Percentiles rank a stretch among this genome's conserved stretches.
These are phyloP conservation scores for Citrullus mucosospermus DNA, from an alignment of 306 rosid species.

Conservation along the genomic window DNA sequence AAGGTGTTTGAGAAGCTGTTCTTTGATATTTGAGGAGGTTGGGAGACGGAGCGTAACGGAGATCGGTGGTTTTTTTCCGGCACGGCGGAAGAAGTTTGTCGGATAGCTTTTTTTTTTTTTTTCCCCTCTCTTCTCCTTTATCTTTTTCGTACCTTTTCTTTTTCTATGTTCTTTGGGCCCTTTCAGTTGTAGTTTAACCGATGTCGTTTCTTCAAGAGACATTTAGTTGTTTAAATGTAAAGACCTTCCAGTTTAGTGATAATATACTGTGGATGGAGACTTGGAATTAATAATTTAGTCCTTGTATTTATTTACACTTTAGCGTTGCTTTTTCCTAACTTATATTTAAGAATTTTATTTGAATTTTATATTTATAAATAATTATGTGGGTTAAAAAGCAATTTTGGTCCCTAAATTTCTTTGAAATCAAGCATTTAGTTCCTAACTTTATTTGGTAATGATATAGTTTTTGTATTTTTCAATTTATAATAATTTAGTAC, in stretches of 20 bases:
- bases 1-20: conserved; percentile 37
- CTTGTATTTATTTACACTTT: too few relatives aligned
- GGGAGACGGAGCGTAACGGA: background rate
- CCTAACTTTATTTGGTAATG: too few relatives aligned
- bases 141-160: background rate
- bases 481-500: too few relatives aligned
- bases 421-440: too few relatives aligned
- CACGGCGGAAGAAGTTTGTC: background rate
- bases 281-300: too few relatives aligned
- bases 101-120: background rate
- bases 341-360: too few relatives aligned
- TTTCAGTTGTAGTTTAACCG: background rate
- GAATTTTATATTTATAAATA: too few relatives aligned
- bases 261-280: background rate
- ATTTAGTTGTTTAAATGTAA: background rate
- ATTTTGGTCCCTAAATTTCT: too few relatives aligned
- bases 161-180: background rate
- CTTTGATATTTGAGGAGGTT: conserved; percentile 24
- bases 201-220: background rate
- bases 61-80: background rate
- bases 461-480: too few relatives aligned
- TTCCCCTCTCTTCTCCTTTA: background rate
- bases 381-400: too few relatives aligned
- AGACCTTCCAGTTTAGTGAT: background rate
- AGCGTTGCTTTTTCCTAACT: too few relatives aligned